Conservation (phyloP, 768 basidiomycete species). For the Nevesoporus exiguus region DNA sequence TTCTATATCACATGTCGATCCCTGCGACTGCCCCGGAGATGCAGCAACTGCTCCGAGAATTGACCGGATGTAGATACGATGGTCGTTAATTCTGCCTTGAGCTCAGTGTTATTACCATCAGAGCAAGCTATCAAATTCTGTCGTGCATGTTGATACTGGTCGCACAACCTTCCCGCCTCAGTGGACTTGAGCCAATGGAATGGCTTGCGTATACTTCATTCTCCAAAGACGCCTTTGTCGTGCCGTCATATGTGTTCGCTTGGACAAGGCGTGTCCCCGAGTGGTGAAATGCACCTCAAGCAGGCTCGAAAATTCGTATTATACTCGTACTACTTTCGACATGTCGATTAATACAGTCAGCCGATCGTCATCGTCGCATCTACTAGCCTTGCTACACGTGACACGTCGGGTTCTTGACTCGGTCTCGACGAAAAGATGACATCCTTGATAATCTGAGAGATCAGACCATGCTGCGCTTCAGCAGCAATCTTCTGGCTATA, state of each 20-base stretch:
- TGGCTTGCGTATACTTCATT: no score
- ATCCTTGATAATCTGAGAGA: conserved; percentile 91
- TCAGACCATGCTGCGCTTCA: conserved; percentile 92
- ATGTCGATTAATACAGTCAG: conserved; percentile 11
- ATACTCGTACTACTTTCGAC: not conserved
- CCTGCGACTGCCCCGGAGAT: conserved; percentile 14
- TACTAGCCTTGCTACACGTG: conserved; percentile 28
- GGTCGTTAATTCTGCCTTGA: conserved; percentile 14
- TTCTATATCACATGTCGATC: conserved; percentile 15
- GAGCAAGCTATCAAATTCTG: conserved; percentile 22
- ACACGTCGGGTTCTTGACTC: conserved; percentile 21
- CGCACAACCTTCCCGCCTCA: no score
- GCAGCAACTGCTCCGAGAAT: conserved; percentile 13
- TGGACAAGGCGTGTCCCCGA: no score
- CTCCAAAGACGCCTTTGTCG: no score
- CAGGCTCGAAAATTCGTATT: not conserved
- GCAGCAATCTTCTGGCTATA: conserved; percentile 80
- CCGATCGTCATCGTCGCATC: conserved; percentile 37
- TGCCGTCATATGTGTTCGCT: no score
- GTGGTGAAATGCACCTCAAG: not conserved
- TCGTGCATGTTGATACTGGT: no score
- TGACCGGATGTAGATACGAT: conserved; percentile 15
- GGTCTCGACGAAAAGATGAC: conserved; percentile 72
- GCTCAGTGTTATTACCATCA: conserved; percentile 17
- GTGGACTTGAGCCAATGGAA: no score